Percentiles rank a stretch among this genome's conserved stretches.
phyloP scores from a whole-genome alignment of 2,329 filamentous ascomycete genomes.

The Daldinia eschscholtzii region DNA sequence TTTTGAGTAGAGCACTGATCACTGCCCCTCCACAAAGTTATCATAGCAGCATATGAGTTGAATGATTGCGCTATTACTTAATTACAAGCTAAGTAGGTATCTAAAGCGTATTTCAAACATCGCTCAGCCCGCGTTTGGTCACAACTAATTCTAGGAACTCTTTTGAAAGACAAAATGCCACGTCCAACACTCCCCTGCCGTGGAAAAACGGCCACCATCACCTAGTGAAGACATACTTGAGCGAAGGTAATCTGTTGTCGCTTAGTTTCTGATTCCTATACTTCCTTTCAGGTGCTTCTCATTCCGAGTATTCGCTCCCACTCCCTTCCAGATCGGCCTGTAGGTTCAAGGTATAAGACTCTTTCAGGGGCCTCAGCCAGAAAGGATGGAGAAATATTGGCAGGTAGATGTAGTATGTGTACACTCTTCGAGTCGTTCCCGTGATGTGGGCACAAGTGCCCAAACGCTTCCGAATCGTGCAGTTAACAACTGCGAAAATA shows the following conservation, averaged over 20 bases:
- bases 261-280: not conserved
- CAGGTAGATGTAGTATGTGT: not conserved
- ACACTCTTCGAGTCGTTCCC: not conserved
- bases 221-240: not conserved
- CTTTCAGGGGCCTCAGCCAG: not conserved
- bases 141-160: not conserved
- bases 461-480: not conserved
- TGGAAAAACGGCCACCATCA: not conserved
- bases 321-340: no score
- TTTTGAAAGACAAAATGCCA: not conserved
- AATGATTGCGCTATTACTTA: not conserved
- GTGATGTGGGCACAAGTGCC: slow-evolving; percentile 5
- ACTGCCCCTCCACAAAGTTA: no score
- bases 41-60: no score
- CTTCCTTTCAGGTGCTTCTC: no score
- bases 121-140: not conserved
- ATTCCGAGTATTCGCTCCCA: no score
- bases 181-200: not conserved
- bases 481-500: not conserved
- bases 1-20: no score
- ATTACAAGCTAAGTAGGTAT: not conserved
- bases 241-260: not conserved
- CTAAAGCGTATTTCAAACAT: not conserved
- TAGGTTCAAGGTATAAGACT: no score
- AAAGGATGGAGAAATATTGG: not conserved